Evolutionary conservation across 129 eudicot species (phyloP).

Genomic region (Tagetes patula): DNA sequence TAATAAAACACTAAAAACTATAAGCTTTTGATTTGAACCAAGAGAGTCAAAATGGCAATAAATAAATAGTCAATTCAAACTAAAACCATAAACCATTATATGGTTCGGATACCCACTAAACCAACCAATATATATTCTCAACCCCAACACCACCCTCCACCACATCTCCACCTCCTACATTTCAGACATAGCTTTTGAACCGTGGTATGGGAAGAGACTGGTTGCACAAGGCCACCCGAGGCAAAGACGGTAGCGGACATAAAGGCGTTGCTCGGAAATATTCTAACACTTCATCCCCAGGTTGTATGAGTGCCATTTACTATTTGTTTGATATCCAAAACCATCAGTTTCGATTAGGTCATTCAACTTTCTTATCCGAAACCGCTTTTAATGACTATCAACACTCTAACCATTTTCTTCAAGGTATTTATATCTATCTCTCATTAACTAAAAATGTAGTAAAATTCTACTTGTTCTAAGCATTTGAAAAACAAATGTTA

Average conservation of each 20-base stretch:
- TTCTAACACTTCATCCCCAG: slow-evolving; percentile 32
- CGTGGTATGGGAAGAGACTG: slow-evolving; percentile 59
- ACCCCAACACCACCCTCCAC: neutral
- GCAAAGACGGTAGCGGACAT: neutral
- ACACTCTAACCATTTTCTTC: slow-evolving; percentile 15
- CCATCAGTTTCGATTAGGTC: slow-evolving; percentile 33
- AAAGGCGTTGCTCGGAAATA: slow-evolving; percentile 1
- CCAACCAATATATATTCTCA: slow-evolving; percentile 11
- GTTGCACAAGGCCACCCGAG: slow-evolving; percentile 35
- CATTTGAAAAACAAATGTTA: neutral
- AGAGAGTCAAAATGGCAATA: slow-evolving; percentile 29
- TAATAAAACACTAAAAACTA: slow-evolving; percentile 28
- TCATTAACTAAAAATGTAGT: neutral
- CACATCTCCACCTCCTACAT: slow-evolving; percentile 24
- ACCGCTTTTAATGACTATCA: slow-evolving; percentile 18
- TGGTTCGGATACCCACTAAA: slow-evolving; percentile 42
- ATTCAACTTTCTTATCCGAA: slow-evolving; percentile 32
- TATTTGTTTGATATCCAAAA: neutral
- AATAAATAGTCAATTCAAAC: slow-evolving; percentile 33
- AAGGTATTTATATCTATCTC: neutral
- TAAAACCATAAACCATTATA: slow-evolving; percentile 30
- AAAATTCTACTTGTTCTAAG: neutral
- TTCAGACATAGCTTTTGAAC: neutral
- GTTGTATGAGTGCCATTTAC: slow-evolving; percentile 70
- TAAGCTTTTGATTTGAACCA: slow-evolving; percentile 8